Evolutionary conservation across 371 early-diverging fungal species (phyloP).

Genomic region (Rhizopus arrhizus): DNA sequence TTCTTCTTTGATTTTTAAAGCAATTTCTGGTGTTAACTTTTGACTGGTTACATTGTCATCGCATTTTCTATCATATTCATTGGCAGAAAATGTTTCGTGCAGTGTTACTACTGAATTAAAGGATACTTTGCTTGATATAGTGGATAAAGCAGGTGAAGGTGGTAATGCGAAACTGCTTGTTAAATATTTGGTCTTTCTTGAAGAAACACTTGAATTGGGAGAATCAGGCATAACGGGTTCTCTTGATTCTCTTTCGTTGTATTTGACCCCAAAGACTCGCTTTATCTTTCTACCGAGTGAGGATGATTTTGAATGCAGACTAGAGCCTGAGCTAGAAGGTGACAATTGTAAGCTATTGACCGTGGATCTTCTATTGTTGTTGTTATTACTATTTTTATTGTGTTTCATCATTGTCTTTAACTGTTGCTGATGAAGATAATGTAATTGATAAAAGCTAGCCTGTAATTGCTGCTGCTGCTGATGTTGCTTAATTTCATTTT

Average conservation of each 20-base stretch:
- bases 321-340: conserved; percentile 22
- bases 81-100: conserved; percentile 64
- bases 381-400: neutral
- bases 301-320: conserved; percentile 6
- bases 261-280: conserved; percentile 20
- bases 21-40: conserved; percentile 63
- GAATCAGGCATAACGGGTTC: conserved; percentile 15
- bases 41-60: conserved; percentile 62
- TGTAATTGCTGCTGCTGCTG: conserved; percentile 29
- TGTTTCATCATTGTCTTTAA: conserved; percentile 26
- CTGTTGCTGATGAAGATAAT: conserved; percentile 32
- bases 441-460: conserved; percentile 29
- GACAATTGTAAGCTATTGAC: conserved; percentile 9
- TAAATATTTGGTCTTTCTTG: neutral
- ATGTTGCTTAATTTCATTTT: neutral
- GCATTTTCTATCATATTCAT: conserved; percentile 71
- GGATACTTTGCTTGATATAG: conserved; percentile 18
- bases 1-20: conserved; percentile 74
- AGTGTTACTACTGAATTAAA: conserved; percentile 26
- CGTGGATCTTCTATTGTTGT: neutral
- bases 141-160: conserved; percentile 26
- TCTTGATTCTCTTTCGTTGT: conserved; percentile 6
- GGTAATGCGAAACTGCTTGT: neutral
- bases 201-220: conserved; percentile 22
- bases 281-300: conserved; percentile 30